phyloP scores from a whole-genome alignment of 352 stramenopile species.

The Aphanomyces stellatus region DNA sequence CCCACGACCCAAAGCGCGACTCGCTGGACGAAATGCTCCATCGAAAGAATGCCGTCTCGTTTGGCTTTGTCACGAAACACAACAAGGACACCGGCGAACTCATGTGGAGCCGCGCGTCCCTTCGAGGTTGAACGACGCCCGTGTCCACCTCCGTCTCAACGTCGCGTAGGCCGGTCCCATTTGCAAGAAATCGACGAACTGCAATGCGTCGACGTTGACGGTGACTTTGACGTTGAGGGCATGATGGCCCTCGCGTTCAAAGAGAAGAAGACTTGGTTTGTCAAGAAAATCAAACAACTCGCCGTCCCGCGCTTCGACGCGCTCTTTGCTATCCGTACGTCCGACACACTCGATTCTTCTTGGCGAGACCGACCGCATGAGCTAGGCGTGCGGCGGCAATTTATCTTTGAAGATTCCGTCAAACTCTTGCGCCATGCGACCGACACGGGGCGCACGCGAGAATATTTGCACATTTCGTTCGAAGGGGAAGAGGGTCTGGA shows the following conservation, averaged over 20 bases:
- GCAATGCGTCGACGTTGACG: constrained; percentile 29
- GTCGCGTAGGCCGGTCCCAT: background rate
- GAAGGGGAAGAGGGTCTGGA: constrained; percentile 61
- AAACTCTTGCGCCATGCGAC: constrained; percentile 29
- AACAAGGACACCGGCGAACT: constrained; percentile 13
- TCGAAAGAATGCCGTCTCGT: constrained; percentile 62
- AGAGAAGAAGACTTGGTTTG: constrained; percentile 70
- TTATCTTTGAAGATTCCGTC: constrained; percentile 64
- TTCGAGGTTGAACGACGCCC: background rate
- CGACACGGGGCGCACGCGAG: constrained; percentile 27
- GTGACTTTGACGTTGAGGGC: constrained; percentile 52
- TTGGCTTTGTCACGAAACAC: constrained; percentile 23
- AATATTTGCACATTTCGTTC: constrained; percentile 74
- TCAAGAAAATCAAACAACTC: constrained; percentile 49
- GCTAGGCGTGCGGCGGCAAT: constrained; percentile 40
- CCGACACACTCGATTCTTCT: background rate
- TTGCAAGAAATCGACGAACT: constrained; percentile 27
- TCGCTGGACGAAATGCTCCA: constrained; percentile 50
- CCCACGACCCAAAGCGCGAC: constrained; percentile 28
- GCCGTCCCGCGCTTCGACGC: constrained; percentile 50
- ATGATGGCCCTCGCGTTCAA: constrained; percentile 58
- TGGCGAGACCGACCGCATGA: too few relatives aligned
- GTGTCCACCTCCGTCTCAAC: background rate
- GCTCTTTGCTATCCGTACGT: constrained; percentile 56
- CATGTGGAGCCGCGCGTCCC: constrained; percentile 1